phyloP scores from a whole-genome alignment of 2,329 filamentous ascomycete species.

The Phoma herbarum region DNA sequence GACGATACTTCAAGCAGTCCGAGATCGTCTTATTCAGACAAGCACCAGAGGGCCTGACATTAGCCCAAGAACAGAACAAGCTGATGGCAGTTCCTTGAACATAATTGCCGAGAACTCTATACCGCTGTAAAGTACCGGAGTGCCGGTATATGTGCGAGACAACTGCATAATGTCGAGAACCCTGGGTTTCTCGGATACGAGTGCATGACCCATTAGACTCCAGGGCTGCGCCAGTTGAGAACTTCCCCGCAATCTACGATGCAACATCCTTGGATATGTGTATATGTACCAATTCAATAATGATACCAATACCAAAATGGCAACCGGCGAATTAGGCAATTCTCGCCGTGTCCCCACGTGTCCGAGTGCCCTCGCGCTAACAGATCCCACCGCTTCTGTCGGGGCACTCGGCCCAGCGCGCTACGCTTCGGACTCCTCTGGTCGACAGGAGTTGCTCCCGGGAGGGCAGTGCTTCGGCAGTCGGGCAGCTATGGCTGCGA shows the following conservation, averaged over 20 bases:
- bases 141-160: not conserved
- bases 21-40: conserved; percentile 98
- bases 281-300: conserved; percentile 17
- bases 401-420: conserved; percentile 21
- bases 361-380: conserved; percentile 11
- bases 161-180: not conserved
- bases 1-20: conserved; percentile 98
- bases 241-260: conserved; percentile 13
- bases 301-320: conserved; percentile 23
- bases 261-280: conserved; percentile 13
- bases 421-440: conserved; percentile 16
- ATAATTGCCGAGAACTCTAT: not conserved
- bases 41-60: conserved; percentile 60
- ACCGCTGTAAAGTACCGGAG: not conserved
- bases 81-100: conserved; percentile 50
- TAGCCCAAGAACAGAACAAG: conserved; percentile 59
- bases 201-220: conserved; percentile 1
- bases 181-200: not conserved
- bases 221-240: conserved; percentile 2
- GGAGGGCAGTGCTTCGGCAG: not conserved
- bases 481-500: not conserved
- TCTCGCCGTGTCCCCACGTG: conserved; percentile 14
- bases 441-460: conserved; percentile 2
- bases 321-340: conserved; percentile 21
- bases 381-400: not conserved